Conservation (phyloP, 805 yeast genomes). For the Pichia nakasei region DNA sequence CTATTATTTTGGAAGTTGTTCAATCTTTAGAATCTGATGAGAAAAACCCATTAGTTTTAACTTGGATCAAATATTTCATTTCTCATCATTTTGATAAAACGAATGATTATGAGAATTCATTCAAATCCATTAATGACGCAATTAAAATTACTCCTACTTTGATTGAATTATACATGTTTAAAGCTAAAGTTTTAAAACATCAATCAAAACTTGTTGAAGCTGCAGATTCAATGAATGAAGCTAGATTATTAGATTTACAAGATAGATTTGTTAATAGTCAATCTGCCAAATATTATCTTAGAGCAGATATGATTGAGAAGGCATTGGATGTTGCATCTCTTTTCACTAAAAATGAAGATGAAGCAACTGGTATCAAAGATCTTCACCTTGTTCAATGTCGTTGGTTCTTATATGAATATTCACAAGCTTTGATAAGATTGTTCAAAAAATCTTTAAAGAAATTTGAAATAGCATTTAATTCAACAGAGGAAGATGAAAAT, state of each 20-base stretch:
- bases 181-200: slow-evolving; percentile 75
- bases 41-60: slow-evolving; percentile 34
- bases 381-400: slow-evolving; percentile 83
- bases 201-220: slow-evolving; percentile 56
- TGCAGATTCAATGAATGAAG: slow-evolving; percentile 55
- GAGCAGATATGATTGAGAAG: slow-evolving; percentile 65
- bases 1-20: slow-evolving; percentile 45
- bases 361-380: slow-evolving; percentile 78
- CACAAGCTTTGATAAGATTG: slow-evolving; percentile 66
- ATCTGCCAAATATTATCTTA: slow-evolving; percentile 70
- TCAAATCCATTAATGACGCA: slow-evolving; percentile 50
- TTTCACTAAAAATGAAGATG: slow-evolving; percentile 80
- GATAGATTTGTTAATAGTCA: slow-evolving; percentile 89
- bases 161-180: slow-evolving; percentile 71
- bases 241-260: slow-evolving; percentile 70
- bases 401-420: slow-evolving; percentile 82
- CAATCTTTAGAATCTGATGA: slow-evolving; percentile 32
- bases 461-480: slow-evolving; percentile 6
- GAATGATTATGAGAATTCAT: slow-evolving; percentile 46
- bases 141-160: slow-evolving; percentile 70
- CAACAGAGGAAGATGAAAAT: slow-evolving; percentile 6
- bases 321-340: slow-evolving; percentile 68
- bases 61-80: slow-evolving; percentile 72
- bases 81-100: slow-evolving; percentile 66
- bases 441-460: slow-evolving; percentile 30